Evolutionary conservation across 768 basidiomycete species (phyloP), one percentile per base, ranked within the genome.

Genomic region (Leccinum uliginosum): DNA sequence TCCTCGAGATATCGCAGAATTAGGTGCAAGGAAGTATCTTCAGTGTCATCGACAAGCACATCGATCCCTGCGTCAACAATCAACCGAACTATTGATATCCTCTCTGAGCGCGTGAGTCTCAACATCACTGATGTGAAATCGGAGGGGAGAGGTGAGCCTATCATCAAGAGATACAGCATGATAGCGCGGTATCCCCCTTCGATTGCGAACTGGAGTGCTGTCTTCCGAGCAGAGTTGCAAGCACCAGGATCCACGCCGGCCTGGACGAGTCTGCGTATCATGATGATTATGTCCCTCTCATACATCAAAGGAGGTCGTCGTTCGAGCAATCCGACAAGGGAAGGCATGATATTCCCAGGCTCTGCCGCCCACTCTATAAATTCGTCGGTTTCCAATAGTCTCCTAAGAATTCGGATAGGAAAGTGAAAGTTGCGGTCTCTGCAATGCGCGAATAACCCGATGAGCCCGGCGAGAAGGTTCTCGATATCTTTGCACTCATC

Each of bases 401-500:
- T 59, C 52, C 48, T 17, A 9, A 26, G 21, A 23, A 60, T 27
- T 4, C 48, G 59, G n/a, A 54, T 15, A 17, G 59, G 49, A 44
- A 48, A 60, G 6, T 55, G 49, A 35, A 48, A 60, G 12, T 55
- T 32, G 8, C 10, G 3, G 8, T 51, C 21, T 6, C 26, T 49
- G 17, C 26, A 38, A 9, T 23, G 35, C 3, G 38, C 14, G 26
- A 60, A 51, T 23, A 60, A 21, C 6, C n/a, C 24, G 34, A 57
- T 6, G 24, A 65, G 50, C 30, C 52, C 45, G 19, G 23, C 29
- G 10, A 65, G 61, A n/a, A 65, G 55, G 9, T 49, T 47, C 6
- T 58, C 49, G 4, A 49, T 15, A 1, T 50, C 54, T 9, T 54
- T 30, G 46, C 65, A 66, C 43, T 67, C 65, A n/a, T 67, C 65